Evolutionary conservation across 768 basidiomycete species (phyloP).

Genomic region (Lentinula sp.): DNA sequence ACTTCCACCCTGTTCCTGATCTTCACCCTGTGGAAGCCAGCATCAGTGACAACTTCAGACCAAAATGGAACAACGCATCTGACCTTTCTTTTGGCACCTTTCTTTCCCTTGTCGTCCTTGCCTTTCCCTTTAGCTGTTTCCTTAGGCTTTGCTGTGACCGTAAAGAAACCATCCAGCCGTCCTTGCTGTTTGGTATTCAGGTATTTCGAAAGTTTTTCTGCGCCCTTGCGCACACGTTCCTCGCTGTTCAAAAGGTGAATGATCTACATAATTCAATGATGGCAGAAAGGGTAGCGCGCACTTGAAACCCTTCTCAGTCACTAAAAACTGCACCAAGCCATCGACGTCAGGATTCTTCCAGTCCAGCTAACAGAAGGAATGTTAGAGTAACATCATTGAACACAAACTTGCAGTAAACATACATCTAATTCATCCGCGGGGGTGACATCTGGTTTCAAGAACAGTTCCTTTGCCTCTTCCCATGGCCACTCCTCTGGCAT

Average conservation of each 20-base stretch:
- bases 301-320: constrained; percentile 97
- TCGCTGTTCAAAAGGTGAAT: constrained; percentile 49
- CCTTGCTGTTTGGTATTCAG: constrained; percentile 93
- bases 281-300: constrained; percentile 29
- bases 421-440: constrained; percentile 87
- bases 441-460: constrained; percentile 84
- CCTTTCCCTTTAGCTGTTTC: constrained; percentile 33
- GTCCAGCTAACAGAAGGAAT: constrained; percentile 55
- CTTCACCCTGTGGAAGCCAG: constrained; percentile 26
- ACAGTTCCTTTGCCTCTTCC: constrained; percentile 90
- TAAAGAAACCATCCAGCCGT: constrained; percentile 93
- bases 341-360: constrained; percentile 94
- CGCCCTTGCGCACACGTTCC: constrained; percentile 93
- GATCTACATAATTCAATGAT: background rate
- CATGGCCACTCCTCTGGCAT: constrained; percentile 97
- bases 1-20: constrained; percentile 28
- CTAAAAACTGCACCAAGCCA: constrained; percentile 89
- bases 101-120: constrained; percentile 30
- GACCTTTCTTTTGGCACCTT: constrained; percentile 26
- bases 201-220: constrained; percentile 86
- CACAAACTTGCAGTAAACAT: constrained; percentile 8
- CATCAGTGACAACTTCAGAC: background rate
- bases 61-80: constrained; percentile 10
- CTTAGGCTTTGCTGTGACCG: constrained; percentile 47
- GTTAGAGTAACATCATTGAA: background rate